Percentiles rank a stretch among this genome's conserved stretches.
These are phyloP conservation scores for Phytophthora ramorum DNA, from an alignment of 352 stramenopile genomes.

Conservation along the genomic window DNA sequence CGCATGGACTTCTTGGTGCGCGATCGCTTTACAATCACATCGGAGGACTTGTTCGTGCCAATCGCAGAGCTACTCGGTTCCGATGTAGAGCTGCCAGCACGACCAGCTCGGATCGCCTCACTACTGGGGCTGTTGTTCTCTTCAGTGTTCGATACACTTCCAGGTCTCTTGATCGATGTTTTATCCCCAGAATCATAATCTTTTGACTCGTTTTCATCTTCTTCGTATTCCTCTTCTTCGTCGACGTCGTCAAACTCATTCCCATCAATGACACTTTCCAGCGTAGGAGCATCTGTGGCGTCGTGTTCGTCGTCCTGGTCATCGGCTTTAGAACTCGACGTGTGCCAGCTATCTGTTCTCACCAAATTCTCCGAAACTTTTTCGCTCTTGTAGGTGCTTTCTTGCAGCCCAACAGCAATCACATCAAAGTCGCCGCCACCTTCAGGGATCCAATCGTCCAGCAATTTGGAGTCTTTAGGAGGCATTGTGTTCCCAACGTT, in stretches of 20 bases:
- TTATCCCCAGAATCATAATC: slow-evolving; percentile 11
- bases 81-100: slow-evolving; percentile 10
- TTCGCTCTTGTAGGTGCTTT: slow-evolving; percentile 79
- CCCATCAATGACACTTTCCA: slow-evolving; percentile 31
- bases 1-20: slow-evolving; percentile 73
- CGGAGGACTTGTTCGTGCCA: slow-evolving; percentile 23
- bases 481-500: slow-evolving; percentile 90
- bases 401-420: slow-evolving; percentile 82
- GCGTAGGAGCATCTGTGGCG: slow-evolving; percentile 4
- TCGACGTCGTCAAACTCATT: slow-evolving; percentile 37
- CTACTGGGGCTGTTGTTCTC: slow-evolving; percentile 20
- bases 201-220: slow-evolving; percentile 23
- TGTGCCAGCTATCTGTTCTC: slow-evolving; percentile 28
- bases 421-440: slow-evolving; percentile 86
- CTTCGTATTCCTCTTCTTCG: slow-evolving; percentile 39
- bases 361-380: slow-evolving; percentile 43
- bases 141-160: slow-evolving; percentile 17
- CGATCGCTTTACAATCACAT: slow-evolving; percentile 75
- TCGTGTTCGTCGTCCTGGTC: slow-evolving; percentile 33
- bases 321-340: slow-evolving; percentile 27
- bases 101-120: slow-evolving; percentile 16
- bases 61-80: slow-evolving; percentile 12
- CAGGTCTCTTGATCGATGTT: slow-evolving; percentile 7
- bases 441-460: slow-evolving; percentile 79
- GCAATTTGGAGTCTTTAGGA: slow-evolving; percentile 52